Base-by-base conservation (phyloP, 805 yeast genomes). In the Lachancea kluyveri region DNA sequence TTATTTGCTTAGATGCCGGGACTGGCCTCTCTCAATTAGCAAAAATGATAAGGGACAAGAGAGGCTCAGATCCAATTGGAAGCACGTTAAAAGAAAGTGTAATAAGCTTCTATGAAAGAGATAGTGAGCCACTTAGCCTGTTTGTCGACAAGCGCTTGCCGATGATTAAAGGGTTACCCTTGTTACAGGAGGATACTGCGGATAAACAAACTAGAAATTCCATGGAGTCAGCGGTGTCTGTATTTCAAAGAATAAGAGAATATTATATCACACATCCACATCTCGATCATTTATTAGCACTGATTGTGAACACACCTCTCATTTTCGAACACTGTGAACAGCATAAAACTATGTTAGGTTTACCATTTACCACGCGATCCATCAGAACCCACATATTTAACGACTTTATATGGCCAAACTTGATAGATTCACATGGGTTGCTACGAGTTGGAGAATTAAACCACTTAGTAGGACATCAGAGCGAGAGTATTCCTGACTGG, bases 211-310 rank as follows among this genome's bases (percentile, higher is more conserved):
- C 23, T 12, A 23, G 42, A 13, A 49, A 46, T 19, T 51, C 68
- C 7, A 52, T 57, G 30, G 44, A 52, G 30, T 31, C 50, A 14
- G 49, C 70, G 4, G 43, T 45, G 27, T 30, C 40, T 18, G 23
- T 76, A 4, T 53, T 65, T 18, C 54, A 57, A 4, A 41, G 54
- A 5, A 50, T 77, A 2, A 49, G 59, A 6, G 60, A 60, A 19
- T 74, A 68, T 41, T 60, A 79, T 28, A 68, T 87, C 17, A 74
- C 95, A 1, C 96, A 87, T 55, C 74, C 90, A 0, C 96, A 87
- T 56, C 50, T 87, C 31, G 96, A 87, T 54, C 96, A 87, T 52
- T 65, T 85, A 9, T 52, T 70, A 7, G 83, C 80, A 0, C 50
- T 87, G 28, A 73, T 79, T 0, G 58, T 87, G 31, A 86, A 86